These are phyloP conservation scores for Acer saccharum DNA, from an alignment of 345 rosid species.

Conservation along the genomic window DNA sequence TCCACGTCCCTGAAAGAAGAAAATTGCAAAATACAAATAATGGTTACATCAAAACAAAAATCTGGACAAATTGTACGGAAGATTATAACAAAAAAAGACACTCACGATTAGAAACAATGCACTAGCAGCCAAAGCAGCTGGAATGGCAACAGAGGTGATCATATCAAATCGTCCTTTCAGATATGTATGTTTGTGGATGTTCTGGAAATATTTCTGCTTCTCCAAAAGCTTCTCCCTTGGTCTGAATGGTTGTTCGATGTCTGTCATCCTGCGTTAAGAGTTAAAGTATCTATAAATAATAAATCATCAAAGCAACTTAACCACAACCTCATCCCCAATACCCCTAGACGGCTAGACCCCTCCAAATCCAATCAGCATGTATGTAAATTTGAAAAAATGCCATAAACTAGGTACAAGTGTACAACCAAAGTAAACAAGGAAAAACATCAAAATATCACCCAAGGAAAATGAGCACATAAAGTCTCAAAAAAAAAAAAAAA, in stretches of 20 bases:
- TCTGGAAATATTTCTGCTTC: conserved; percentile 80
- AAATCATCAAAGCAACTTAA: background rate
- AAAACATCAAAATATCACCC: background rate
- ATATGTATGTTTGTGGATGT: conserved; percentile 75
- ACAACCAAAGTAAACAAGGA: background rate
- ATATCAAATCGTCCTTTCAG: conserved; percentile 81
- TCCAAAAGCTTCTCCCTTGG: conserved; percentile 84
- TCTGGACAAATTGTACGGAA: background rate
- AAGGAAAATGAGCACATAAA: background rate
- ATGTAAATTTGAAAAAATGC: background rate
- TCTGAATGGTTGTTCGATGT: conserved; percentile 60
- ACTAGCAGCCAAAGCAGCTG: conserved; percentile 62
- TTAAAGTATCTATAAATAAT: background rate
- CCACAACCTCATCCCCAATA: background rate
- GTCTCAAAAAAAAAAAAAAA: background rate
- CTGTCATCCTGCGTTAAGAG: conserved; percentile 52
- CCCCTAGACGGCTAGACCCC: background rate
- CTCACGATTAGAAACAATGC: conserved; percentile 75
- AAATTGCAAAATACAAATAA: background rate
- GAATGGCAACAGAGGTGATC: conserved; percentile 90
- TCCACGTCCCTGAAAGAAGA: conserved; percentile 68
- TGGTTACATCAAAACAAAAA: background rate
- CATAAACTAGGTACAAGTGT: background rate
- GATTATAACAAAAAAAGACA: background rate
- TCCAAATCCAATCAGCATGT: background rate